Conservation (phyloP, 2,329 filamentous ascomycete genomes). For the Penicillium brasilianum region DNA sequence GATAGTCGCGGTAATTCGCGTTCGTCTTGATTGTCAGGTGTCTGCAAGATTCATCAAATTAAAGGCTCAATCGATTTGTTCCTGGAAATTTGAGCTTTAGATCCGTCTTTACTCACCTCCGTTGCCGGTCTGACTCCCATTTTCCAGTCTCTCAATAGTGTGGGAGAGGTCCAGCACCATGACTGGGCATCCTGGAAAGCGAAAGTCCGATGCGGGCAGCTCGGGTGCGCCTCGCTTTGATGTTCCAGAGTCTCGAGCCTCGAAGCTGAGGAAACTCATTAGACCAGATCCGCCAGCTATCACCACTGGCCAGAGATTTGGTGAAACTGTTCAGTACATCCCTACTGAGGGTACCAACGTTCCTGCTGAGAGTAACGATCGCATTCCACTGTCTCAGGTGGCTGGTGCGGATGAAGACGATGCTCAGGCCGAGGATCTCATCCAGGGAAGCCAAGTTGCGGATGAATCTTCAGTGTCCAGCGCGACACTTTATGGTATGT, state of each 20-base stretch:
- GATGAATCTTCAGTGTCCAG: slow-evolving; percentile 44
- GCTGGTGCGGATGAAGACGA: slow-evolving; percentile 44
- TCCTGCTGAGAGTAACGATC: slow-evolving; percentile 27
- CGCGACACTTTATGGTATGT: slow-evolving; percentile 48
- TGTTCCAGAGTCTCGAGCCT: not conserved
- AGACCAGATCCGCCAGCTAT: slow-evolving; percentile 6
- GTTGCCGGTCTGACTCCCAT: not conserved
- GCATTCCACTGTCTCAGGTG: slow-evolving; percentile 36
- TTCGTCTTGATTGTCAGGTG: not conserved
- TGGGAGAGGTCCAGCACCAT: slow-evolving; percentile 10
- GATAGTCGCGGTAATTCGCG: not conserved
- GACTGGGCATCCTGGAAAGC: slow-evolving; percentile 18
- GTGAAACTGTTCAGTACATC: slow-evolving; percentile 35
- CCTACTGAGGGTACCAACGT: slow-evolving; percentile 33
- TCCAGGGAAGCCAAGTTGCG: slow-evolving; percentile 40
- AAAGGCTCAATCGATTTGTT: not conserved
- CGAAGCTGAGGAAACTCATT: slow-evolving; percentile 13
- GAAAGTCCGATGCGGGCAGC: slow-evolving; percentile 15
- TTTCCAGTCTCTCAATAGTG: not conserved
- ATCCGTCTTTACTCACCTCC: not conserved
- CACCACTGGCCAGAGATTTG: slow-evolving; percentile 35
- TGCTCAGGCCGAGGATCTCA: slow-evolving; percentile 38
- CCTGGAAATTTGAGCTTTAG: too few relatives aligned
- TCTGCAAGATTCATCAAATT: not conserved
- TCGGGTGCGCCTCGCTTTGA: slow-evolving; percentile 19